These are phyloP conservation scores for Colletotrichum sp. DNA, from an alignment of 2,329 filamentous ascomycete genomes.

Conservation along the genomic window DNA sequence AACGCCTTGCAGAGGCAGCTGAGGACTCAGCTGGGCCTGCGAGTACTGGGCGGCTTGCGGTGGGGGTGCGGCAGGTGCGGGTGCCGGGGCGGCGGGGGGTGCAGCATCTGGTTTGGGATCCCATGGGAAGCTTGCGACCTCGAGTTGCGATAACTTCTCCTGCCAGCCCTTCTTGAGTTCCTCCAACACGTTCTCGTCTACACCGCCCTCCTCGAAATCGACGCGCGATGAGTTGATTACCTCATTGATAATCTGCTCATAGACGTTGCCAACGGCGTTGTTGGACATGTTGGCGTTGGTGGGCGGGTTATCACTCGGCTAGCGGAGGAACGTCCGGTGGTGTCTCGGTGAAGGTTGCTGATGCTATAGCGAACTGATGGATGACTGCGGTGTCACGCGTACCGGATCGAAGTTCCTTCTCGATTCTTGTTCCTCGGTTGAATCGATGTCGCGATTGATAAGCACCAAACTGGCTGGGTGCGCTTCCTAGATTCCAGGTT, in stretches of 20 bases:
- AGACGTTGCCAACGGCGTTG: conserved; percentile 74
- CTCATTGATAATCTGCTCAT: conserved; percentile 78
- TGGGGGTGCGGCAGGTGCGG: conserved; percentile 26
- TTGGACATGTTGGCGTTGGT: conserved; percentile 58
- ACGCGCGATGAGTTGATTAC: conserved; percentile 91
- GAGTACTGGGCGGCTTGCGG: conserved; percentile 30
- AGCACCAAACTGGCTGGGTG: not conserved
- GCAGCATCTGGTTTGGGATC: conserved; percentile 73
- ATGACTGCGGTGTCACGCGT: not conserved
- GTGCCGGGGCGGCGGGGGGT: conserved; percentile 42
- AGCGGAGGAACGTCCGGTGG: not conserved
- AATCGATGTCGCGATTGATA: not conserved
- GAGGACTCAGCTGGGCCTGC: conserved; percentile 40
- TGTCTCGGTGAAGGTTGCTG: not conserved
- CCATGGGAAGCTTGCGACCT: conserved; percentile 92
- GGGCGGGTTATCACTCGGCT: not conserved
- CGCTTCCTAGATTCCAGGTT: not conserved
- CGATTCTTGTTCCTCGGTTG: not conserved
- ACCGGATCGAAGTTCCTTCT: not conserved
- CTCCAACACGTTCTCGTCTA: conserved; percentile 84
- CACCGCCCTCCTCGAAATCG: conserved; percentile 96
- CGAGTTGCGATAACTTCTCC: conserved; percentile 82
- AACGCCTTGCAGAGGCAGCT: conserved; percentile 33
- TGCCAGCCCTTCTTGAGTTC: conserved; percentile 93
- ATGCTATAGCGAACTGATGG: not conserved